Conservation (phyloP, 2,329 filamentous ascomycete genomes). For the Pseudocercospora fijiensis region DNA sequence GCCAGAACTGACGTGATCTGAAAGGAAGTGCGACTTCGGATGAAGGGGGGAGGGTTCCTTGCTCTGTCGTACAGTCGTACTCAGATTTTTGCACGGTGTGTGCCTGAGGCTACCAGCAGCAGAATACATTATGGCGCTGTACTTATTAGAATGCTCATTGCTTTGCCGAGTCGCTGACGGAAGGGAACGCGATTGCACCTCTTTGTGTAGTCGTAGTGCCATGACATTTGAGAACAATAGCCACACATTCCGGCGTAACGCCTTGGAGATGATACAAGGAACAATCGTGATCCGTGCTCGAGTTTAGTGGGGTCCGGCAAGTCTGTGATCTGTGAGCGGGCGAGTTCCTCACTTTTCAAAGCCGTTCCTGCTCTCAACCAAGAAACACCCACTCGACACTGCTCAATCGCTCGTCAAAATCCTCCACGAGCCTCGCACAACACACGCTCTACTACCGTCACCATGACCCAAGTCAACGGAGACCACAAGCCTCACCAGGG, state of each 20-base stretch:
- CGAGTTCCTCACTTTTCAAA: neutral
- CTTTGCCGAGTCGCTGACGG: neutral
- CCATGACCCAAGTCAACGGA: constrained; percentile 20
- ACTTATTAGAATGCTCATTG: neutral
- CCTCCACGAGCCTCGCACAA: neutral
- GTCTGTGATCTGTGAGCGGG: constrained; percentile 1
- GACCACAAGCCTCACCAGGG: constrained; percentile 18
- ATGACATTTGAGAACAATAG: neutral
- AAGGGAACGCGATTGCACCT: neutral
- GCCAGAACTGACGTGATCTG: neutral
- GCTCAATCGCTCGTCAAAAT: constrained; percentile 1
- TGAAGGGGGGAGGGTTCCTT: neutral
- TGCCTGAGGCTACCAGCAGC: neutral
- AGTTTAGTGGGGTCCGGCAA: neutral
- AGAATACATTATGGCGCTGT: neutral
- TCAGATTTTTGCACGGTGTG: neutral
- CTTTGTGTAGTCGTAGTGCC: neutral
- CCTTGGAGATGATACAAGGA: neutral
- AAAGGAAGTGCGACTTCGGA: neutral
- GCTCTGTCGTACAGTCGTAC: neutral
- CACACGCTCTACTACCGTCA: neutral
- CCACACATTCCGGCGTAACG: constrained; percentile 1
- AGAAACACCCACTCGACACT: neutral
- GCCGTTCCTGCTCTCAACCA: neutral
- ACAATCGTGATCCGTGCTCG: neutral